Conservation (phyloP, 768 basidiomycete species). For the Pleurotus cornucopiae region DNA sequence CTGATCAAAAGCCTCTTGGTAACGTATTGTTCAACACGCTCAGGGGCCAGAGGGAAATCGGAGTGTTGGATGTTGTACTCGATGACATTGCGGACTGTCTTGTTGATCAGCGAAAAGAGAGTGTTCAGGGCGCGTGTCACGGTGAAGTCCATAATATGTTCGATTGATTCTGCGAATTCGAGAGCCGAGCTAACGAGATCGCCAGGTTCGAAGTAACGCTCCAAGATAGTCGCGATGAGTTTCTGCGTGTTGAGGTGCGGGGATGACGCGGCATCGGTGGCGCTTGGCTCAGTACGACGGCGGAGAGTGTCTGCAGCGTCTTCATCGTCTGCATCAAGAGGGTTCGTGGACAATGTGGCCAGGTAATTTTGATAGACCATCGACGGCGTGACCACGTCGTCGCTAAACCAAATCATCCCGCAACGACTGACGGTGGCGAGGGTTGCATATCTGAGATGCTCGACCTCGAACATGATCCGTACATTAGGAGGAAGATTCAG, state of each 20-base stretch:
- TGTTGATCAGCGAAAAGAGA: constrained; percentile 95
- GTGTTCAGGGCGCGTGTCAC: constrained; percentile 88
- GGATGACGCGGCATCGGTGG: constrained; percentile 48
- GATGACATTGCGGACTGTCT: constrained; percentile 87
- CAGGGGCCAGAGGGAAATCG: constrained; percentile 85
- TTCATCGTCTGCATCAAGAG: constrained; percentile 90
- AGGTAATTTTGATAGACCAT: constrained; percentile 95
- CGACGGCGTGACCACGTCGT: constrained; percentile 84
- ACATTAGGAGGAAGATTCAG: constrained; percentile 96
- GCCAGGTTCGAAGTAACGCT: constrained; percentile 77
- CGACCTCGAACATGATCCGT: constrained; percentile 99
- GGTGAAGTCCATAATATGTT: constrained; percentile 99
- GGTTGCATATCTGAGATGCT: constrained; percentile 95
- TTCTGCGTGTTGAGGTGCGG: constrained; percentile 72
- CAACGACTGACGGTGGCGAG: constrained; percentile 99
- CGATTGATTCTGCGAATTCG: constrained; percentile 75
- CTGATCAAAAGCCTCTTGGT: constrained; percentile 85
- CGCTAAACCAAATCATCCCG: constrained; percentile 99
- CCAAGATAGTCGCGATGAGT: constrained; percentile 68
- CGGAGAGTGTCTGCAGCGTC: constrained; percentile 57
- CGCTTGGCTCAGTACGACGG: constrained; percentile 48
- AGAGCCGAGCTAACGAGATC: constrained; percentile 82
- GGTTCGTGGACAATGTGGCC: constrained; percentile 62
- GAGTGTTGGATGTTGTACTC: constrained; percentile 94
- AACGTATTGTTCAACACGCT: constrained; percentile 88